Base-by-base conservation (phyloP, 768 basidiomycete genomes). In the Myochromella boudieri region DNA sequence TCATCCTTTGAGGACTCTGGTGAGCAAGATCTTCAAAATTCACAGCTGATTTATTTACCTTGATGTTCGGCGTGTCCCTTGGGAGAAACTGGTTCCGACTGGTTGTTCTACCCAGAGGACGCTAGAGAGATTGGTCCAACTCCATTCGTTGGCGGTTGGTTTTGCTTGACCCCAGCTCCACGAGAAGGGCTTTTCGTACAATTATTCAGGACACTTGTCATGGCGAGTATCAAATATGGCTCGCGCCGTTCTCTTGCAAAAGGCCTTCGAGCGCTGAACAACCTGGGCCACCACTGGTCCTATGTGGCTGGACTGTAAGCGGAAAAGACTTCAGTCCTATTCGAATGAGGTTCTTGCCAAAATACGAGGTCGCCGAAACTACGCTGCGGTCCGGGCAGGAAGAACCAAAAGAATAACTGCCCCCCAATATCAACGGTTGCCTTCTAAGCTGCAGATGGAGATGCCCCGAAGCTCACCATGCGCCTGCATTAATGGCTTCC, bases 401-500 rank as follows among this genome's bases (percentile, higher is more conserved):
- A 89, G 65, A 87, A 84, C 87, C 87, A 89, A 68, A 90, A 90
- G 69, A 84, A 90, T 12, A 88, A 74, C 85, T 89, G 44, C 0
- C n/a, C 27, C 10, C 28, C 15, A 15, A 22, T 25, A 46, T 27
- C 40, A 12, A 14, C 29, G 14, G n/a, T 28, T 26, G 1, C 1
- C 27, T 27, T 10, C 15, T 9, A 14, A 32, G 9, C 18, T 9
- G 21, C 14, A n/a, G n/a, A n/a, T n/a, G n/a, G n/a, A 7, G 3
- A 21, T 2, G 17, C 27, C 1, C n/a, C 12, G 26, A 6, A 14
- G 17, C 36, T 31, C 42, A 52, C 85, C 76, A 88, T 73, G 36
- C 85, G 76, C n/a, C n/a, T n/a, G n/a, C n/a, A n/a, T n/a, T n/a
- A n/a, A n/a, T n/a, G n/a, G n/a, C n/a, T n/a, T n/a, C n/a, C n/a